Conservation (phyloP, 345 rosid species). For the Brassica rapa region DNA sequence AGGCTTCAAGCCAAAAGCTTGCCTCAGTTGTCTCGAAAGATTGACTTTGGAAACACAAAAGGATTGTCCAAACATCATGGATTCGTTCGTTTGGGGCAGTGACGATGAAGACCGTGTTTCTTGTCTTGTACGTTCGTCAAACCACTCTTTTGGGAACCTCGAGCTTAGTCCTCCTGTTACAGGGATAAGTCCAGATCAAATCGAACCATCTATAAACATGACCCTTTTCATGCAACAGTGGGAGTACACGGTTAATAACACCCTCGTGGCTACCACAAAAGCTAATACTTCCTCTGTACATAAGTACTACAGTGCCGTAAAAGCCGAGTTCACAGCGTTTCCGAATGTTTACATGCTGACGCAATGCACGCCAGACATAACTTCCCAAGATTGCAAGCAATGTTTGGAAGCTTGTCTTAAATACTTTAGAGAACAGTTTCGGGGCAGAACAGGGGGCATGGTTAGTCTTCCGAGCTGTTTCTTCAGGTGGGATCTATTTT, state of each 20-base stretch:
- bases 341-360: constrained; percentile 18
- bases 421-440: neutral
- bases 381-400: constrained; percentile 4
- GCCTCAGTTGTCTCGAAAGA: neutral
- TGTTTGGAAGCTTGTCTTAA: neutral
- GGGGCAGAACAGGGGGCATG: neutral
- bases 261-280: neutral
- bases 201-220: neutral
- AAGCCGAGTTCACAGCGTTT: constrained; percentile 18
- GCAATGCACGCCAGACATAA: constrained; percentile 27
- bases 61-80: neutral
- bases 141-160: constrained; percentile 9
- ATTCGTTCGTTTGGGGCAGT: neutral
- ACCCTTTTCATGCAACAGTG: constrained; percentile 7
- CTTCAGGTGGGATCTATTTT: constrained; percentile 14
- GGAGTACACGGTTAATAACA: constrained; percentile 3
- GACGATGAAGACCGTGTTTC: neutral
- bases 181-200: neutral
- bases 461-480: constrained; percentile 10
- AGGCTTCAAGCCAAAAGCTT: neutral
- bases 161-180: neutral
- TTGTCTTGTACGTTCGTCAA: constrained; percentile 20
- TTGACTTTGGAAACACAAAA: neutral
- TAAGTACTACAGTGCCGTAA: constrained; percentile 3
- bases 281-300: neutral